Percentiles rank a stretch among this genome's conserved stretches.
These are phyloP conservation scores for Thymus quinquecostatus DNA, from an alignment of 257 asterid genomes.

Conservation along the genomic window DNA sequence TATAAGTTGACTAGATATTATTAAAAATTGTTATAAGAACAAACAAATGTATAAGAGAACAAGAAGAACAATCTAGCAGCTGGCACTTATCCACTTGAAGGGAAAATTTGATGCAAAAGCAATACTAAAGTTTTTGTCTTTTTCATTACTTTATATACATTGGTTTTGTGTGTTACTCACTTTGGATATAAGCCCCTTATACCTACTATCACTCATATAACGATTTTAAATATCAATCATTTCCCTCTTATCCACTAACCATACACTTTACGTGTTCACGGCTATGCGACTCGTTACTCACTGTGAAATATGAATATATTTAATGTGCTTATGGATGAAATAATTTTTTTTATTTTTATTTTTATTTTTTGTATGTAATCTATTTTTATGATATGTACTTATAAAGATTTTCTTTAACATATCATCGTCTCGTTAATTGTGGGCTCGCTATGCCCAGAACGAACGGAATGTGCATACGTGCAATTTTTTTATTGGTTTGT, in stretches of 20 bases:
- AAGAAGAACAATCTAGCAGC: slow-evolving; percentile 22
- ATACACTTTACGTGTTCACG: no score
- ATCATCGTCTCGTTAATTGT: no score
- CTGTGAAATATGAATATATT: not conserved
- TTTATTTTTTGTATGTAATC: not conserved
- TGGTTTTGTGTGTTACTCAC: not conserved
- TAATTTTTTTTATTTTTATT: not conserved
- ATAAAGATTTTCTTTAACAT: no score
- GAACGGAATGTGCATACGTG: no score
- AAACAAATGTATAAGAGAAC: not conserved
- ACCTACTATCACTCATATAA: no score
- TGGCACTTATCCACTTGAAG: slow-evolving; percentile 32
- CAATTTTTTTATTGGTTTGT: slow-evolving; percentile 2
- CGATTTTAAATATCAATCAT: no score
- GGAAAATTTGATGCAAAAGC: slow-evolving; percentile 23
- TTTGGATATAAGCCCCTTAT: not conserved
- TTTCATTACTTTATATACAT: not conserved
- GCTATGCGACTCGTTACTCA: no score
- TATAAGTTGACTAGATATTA: not conserved
- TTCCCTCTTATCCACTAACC: no score
- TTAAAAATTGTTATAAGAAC: not conserved
- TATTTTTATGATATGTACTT: not conserved
- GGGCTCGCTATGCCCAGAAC: no score
- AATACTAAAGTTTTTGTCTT: not conserved
- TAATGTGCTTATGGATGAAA: not conserved